A percentile compares a stretch with the other conserved stretches of the same genome.
phyloP scores from a whole-genome alignment of 345 rosid species.

The Reutealis trisperma region DNA sequence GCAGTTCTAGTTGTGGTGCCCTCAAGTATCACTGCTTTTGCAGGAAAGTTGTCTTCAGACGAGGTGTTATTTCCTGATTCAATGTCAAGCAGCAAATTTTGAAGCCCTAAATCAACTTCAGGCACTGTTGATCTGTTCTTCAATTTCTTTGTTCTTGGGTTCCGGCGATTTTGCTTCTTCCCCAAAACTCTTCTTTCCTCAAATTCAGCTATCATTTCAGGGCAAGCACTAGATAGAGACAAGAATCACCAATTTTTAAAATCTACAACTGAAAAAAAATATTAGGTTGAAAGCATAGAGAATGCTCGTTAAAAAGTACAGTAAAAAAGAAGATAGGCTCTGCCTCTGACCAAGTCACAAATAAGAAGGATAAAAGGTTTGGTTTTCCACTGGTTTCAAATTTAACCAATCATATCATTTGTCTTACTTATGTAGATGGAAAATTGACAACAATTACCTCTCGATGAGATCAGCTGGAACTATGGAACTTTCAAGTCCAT shows the following conservation, averaged over 20 bases:
- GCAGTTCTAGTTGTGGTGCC: slow-evolving; percentile 15
- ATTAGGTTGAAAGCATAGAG: neutral
- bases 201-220: slow-evolving; percentile 74
- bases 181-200: slow-evolving; percentile 53
- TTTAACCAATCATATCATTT: neutral
- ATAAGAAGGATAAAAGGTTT: neutral
- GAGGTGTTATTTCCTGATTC: slow-evolving; percentile 34
- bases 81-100: slow-evolving; percentile 56
- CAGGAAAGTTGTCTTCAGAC: slow-evolving; percentile 14
- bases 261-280: neutral
- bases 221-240: slow-evolving; percentile 64
- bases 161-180: slow-evolving; percentile 47
- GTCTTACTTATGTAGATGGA: neutral
- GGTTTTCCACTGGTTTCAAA: neutral
- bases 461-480: slow-evolving; percentile 79
- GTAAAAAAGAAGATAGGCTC: neutral
- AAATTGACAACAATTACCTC: slow-evolving; percentile 44
- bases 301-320: neutral
- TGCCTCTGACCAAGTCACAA: neutral
- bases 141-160: slow-evolving; percentile 43
- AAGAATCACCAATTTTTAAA: neutral
- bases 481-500: slow-evolving; percentile 62
- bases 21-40: slow-evolving; percentile 25
- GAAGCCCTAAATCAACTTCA: slow-evolving; percentile 59
- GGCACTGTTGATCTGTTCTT: slow-evolving; percentile 30